Evolutionary conservation across 495 filamentous ascomycete species (phyloP), one percentile per base, ranked within the genome.

Genomic region (Cercophora sp.): DNA sequence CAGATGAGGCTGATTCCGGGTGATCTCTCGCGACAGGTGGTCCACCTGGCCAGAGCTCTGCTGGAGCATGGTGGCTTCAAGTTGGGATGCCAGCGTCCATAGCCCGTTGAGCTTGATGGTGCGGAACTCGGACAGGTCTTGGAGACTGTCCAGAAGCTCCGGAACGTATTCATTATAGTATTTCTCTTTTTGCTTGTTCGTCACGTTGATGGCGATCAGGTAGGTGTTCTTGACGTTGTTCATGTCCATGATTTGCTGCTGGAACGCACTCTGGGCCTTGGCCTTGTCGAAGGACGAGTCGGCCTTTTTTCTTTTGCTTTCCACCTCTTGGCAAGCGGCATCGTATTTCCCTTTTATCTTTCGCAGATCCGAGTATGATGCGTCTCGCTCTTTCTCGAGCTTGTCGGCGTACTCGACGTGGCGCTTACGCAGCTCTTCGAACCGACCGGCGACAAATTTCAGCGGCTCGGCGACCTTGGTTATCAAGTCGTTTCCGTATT

Each of bases 211-310:
- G 48, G 81, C 80, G 56, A 99, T 92, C 31, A 99, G 73, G 61
- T 99, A 99, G 1, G 88, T 90, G 62, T 97, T 99, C 86, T 99
- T 99, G 62, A 88, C 81, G 65, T 97, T 97, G 68, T 89, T 85
- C 94, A 97, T 97, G 48, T 97, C 92, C 34, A 83, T 62, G 32
- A 91, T 73, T 66, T 97, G 91, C 61, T 93, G 88, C 60, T 94
- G 88, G 66, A 93, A 97, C 15, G 86, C 82, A 59, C 80, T 82
- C 66, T 95, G 88, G 5, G 94, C 91, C 70, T 97, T 99, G 23
- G 78, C 66, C 66, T 91, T 85, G 67, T 97, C 94, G 56, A 91
- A 93, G 19, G 88, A 79, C 25, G 84, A 86, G 61, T 97, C 93
- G 46, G 85, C 84, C 77, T 97, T 99, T 75, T 96, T 96, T 58